Conservation (phyloP, 2,329 filamentous ascomycete genomes). For the Pseudogymnoascus sp. region DNA sequence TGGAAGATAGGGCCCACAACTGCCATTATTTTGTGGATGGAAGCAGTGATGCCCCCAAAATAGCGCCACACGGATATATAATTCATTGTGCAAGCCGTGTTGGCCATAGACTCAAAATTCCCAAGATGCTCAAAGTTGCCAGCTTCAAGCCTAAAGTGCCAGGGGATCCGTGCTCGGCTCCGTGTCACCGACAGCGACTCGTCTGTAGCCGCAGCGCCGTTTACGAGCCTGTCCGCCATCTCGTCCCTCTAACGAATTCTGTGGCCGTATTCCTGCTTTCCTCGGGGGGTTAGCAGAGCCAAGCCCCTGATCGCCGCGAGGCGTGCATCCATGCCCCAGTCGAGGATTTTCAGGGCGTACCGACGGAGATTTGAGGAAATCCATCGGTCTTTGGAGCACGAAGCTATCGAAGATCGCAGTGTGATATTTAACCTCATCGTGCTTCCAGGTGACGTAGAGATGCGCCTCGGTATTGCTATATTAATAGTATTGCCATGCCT, state of each 20-base stretch:
- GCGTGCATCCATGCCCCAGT: conserved; percentile 29
- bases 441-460: conserved; percentile 32
- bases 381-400: conserved; percentile 24
- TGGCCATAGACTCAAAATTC: neutral
- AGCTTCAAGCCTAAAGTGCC: neutral
- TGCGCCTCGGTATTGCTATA: conserved; percentile 24
- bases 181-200: neutral
- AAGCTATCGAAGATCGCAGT: conserved; percentile 27
- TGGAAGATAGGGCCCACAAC: neutral
- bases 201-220: neutral
- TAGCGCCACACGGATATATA: neutral
- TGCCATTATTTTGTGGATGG: neutral
- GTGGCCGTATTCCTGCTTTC: conserved; percentile 17
- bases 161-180: neutral
- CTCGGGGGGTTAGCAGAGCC: conserved; percentile 19
- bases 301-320: conserved; percentile 25
- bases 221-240: neutral
- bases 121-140: neutral
- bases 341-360: conserved; percentile 31
- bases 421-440: conserved; percentile 28
- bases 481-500: conserved; percentile 11
- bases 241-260: conserved; percentile 20
- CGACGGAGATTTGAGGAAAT: conserved; percentile 29
- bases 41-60: neutral
- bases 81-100: neutral